These are phyloP conservation scores for Hyphopichia buzzinii DNA, from an alignment of 1,139 yeast genomes.

Conservation along the genomic window DNA sequence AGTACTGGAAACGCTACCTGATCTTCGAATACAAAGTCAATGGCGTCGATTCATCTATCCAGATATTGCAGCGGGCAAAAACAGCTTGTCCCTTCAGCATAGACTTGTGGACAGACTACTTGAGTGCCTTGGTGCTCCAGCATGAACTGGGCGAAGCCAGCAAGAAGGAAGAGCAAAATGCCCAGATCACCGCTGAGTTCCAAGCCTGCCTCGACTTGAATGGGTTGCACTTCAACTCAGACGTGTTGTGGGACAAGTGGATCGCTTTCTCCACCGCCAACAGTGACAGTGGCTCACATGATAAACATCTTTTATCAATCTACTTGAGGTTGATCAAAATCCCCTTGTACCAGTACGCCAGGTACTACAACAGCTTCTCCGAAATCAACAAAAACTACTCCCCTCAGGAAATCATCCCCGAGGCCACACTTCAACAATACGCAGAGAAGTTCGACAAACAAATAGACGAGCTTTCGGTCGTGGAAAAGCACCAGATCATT, in stretches of 20 bases:
- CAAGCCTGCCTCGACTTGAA: conserved; percentile 10
- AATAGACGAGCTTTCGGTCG: conserved; percentile 23
- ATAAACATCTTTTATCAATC: conserved; percentile 14
- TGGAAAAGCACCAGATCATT: conserved; percentile 35
- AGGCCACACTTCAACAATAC: conserved; percentile 18
- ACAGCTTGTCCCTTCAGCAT: conserved; percentile 53
- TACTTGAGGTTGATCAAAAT: conserved; percentile 45
- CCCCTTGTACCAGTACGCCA: conserved; percentile 72
- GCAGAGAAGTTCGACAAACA: conserved; percentile 21
- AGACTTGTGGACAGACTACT: conserved; percentile 67
- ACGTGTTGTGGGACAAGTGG: conserved; percentile 64
- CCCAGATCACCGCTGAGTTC: conserved; percentile 37
- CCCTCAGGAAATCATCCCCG: conserved; percentile 29
- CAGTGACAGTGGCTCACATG: conserved; percentile 16
- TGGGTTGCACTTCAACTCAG: conserved; percentile 61
- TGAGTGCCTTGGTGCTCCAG: conserved; percentile 46
- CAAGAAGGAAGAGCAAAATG: conserved; percentile 14
- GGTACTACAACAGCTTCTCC: conserved; percentile 52
- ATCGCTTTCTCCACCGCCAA: conserved; percentile 44
- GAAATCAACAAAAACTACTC: conserved; percentile 38
- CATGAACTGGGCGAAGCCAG: conserved; percentile 16
- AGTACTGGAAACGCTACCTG: conserved; percentile 61
- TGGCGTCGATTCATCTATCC: conserved; percentile 51
- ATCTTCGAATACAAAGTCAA: conserved; percentile 52
- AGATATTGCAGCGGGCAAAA: conserved; percentile 46